Conservation (phyloP, 78 protist species). For the Mantamonas sphyraenae region DNA sequence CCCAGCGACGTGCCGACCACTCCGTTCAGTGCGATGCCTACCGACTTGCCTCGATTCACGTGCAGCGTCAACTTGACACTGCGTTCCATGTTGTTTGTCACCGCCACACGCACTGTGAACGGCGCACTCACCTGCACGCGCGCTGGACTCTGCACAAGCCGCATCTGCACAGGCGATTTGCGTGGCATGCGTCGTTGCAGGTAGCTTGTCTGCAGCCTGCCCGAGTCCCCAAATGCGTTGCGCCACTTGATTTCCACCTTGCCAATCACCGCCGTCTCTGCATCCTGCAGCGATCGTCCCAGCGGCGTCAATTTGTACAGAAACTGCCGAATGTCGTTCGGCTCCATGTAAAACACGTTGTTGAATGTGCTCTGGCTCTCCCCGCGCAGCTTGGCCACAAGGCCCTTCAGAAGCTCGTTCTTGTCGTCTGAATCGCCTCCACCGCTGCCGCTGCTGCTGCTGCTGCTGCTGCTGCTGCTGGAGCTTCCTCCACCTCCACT, state of each 20-base stretch:
- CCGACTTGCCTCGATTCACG: constrained; percentile 32
- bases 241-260: constrained; percentile 45
- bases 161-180: constrained; percentile 19
- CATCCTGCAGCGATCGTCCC: constrained; percentile 1
- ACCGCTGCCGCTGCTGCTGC: constrained; percentile 4
- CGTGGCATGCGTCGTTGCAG: constrained; percentile 24
- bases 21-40: constrained; percentile 29
- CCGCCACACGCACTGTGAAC: constrained; percentile 10
- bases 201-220: constrained; percentile 27
- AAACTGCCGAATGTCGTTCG: constrained; percentile 30
- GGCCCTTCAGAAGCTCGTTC: not conserved
- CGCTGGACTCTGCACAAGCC: constrained; percentile 12
- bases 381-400: not conserved
- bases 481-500: not conserved
- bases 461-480: not conserved
- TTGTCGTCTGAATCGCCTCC: not conserved
- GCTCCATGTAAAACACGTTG: constrained; percentile 40
- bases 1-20: constrained; percentile 29
- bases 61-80: constrained; percentile 18
- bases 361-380: not conserved
- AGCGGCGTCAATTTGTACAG: constrained; percentile 32
- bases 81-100: constrained; percentile 22
- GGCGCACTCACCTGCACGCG: constrained; percentile 27
- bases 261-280: not conserved
- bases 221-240: constrained; percentile 38